Evolutionary conservation across 2,329 filamentous ascomycete genomes (phyloP), one percentile per base, ranked within the genome.

Genomic region (Chaetomiaceae sp.): DNA sequence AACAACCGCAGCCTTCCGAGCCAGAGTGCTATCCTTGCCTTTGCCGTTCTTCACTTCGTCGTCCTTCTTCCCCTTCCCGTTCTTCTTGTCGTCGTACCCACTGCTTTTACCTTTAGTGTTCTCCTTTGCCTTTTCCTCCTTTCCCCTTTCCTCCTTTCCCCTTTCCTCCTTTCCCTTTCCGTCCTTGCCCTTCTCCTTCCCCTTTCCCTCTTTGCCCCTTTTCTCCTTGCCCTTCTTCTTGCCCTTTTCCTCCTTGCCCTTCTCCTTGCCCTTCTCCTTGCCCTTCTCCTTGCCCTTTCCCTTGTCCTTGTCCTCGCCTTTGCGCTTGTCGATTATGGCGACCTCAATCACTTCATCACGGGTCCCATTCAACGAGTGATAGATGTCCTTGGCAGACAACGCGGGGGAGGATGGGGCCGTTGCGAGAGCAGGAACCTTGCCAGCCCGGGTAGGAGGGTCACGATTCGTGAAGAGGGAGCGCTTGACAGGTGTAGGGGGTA

Each of bases 231-330:
- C 19, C 40, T 49, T 37, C 12, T 50, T 10, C 12, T 35, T 30
- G 13, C 16, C 38, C 17, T 42, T 37, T 17, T 35, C 23, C 9
- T 27, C 20, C 12, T 38, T 21, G 16, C 19, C 17, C 41, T 43
- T 37, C 1, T 21, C 17, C 30, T 50, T 31, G 1, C 20, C 31
- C 30, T 43, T 38, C 47, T 39, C n/a, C 7, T 30, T 16, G 10
- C 16, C 23, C 20, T 23, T 16, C 7, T 44, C 35, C 9, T 50
- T 27, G 4, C 17, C 21, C 12, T 48, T 12, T 19, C 35, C 38
- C n/a, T 50, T 44, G 25, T 31, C 30, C 39, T 48, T 35, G n/a
- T 50, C 13, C 9, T 34, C 39, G 13, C 16, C 38, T 10, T 35
- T 17, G n/a, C 47, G 31, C 12, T 49, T 37, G 23, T 37, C 23